Percentiles rank a stretch among this genome's conserved stretches.
Conservation (phyloP, 352 stramenopile species). For the Phytophthora crassamura region DNA sequence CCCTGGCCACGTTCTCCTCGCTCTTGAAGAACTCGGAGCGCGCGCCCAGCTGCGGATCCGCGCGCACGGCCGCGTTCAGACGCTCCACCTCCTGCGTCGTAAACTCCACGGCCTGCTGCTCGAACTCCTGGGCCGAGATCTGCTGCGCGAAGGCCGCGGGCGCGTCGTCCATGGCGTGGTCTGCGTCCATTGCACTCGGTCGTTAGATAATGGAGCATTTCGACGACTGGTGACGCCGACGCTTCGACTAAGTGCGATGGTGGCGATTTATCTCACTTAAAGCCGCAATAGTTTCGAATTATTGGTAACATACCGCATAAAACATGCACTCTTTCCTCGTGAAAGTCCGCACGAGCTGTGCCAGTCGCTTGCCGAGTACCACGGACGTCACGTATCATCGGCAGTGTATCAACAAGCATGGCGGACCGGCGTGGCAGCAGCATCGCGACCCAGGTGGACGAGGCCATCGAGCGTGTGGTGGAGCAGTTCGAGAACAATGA, state of each 20-base stretch:
- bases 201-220: conserved; percentile 13
- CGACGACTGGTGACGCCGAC: conserved; percentile 20
- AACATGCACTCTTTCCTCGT: conserved; percentile 4
- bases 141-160: conserved; percentile 37
- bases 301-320: not conserved
- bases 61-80: conserved; percentile 68
- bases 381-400: conserved; percentile 25
- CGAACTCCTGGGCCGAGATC: conserved; percentile 63
- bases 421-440: conserved; percentile 63
- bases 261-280: too few relatives aligned
- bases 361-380: conserved; percentile 26
- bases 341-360: conserved; percentile 20
- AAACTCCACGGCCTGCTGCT: conserved; percentile 72
- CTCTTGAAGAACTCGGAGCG: conserved; percentile 74
- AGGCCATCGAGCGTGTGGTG: conserved; percentile 75
- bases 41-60: conserved; percentile 51
- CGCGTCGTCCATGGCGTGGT: conserved; percentile 34
- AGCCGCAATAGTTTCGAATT: conserved; percentile 5
- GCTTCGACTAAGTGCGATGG: conserved; percentile 10
- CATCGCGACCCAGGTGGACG: conserved; percentile 64
- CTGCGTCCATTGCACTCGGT: conserved; percentile 34
- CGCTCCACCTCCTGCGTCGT: conserved; percentile 67
- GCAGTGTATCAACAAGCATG: conserved; percentile 22
- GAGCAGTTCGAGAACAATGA: conserved; percentile 76
- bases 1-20: conserved; percentile 58